Evolutionary conservation across 2,329 filamentous ascomycete species (phyloP).

Genomic region (Fusarium tuaranense): DNA sequence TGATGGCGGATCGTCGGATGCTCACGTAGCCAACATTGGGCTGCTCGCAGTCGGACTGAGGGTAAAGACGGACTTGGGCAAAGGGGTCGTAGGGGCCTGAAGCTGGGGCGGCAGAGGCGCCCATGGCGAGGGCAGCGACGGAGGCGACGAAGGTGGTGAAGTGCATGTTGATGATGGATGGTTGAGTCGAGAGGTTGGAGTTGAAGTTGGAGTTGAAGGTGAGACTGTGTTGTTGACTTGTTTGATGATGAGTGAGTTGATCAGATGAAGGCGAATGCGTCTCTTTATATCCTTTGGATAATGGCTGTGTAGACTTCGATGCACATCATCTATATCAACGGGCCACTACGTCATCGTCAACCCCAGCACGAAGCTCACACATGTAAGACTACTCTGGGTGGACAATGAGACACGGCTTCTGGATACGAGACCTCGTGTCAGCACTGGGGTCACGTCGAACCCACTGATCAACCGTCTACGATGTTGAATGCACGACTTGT

Average conservation of each 20-base stretch:
- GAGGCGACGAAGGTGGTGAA: neutral
- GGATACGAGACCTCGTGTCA: conserved; percentile 1
- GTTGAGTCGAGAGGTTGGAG: neutral
- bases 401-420: neutral
- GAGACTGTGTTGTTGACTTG: neutral
- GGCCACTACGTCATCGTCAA: neutral
- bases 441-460: neutral
- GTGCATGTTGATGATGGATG: conserved; percentile 1
- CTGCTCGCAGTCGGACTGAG: conserved; percentile 1
- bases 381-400: neutral
- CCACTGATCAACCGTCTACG: neutral
- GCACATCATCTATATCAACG: neutral
- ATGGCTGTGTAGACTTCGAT: neutral
- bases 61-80: conserved; percentile 2
- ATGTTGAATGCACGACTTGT: neutral
- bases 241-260: neutral
- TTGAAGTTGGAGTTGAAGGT: neutral
- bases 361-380: neutral
- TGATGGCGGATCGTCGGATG: conserved; percentile 1
- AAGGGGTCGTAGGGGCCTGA: conserved; percentile 1
- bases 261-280: neutral
- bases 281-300: neutral
- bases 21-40: conserved; percentile 13
- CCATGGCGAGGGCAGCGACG: neutral
- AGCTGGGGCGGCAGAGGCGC: neutral